Evolutionary conservation across 768 basidiomycete genomes (phyloP), one percentile per base, ranked within the genome.

Genomic region (Lepiota subincarnata): DNA sequence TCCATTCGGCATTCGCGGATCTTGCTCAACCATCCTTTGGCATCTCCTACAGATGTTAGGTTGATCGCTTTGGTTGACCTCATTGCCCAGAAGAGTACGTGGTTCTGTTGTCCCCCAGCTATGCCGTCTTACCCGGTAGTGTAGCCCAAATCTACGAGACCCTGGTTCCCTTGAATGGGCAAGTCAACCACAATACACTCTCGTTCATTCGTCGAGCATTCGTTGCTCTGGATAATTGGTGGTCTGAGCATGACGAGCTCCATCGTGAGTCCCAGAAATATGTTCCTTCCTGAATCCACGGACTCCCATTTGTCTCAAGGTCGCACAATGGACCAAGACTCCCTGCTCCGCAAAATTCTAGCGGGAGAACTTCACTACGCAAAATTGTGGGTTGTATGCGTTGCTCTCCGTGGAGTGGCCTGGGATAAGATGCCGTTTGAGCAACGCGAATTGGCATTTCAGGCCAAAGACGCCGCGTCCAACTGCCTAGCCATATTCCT

Each of bases 341-440:
- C 88, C 7, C 75, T 97, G 11, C 77, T 93, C 31, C 82, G 92
- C 45, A 94, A 92, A 70, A 84, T 98, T 44, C 82, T 97, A 18
- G 84, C 84, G 2, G 89, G 87, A 4, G 94, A 97, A 65, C 74
- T 96, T 47, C 86, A 94, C 64, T 94, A 96, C 64, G 90, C 94
- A 24, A 95, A 96, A 66, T 76, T 98, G 4, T 97, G 94, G 94
- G 81, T 96, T 28, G 87, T 94, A 18, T 97, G 94, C 64, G 87
- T 96, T 19, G 92, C 92, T 11, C 73, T 98, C 42, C 82, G 94
- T 55, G 94, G 94, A 14, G 89, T 88, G 20, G 83, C 89, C 4
- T 98, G 93, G 94, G 93, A 97, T 64, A 94, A 93, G 69, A 92
- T 97, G 87, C 84, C 92, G 3, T 92, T 89, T 56, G 94, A 97